A percentile compares a stretch with the other conserved stretches of the same genome.
Evolutionary conservation across 2,329 filamentous ascomycete species (phyloP).

Genomic region (Boeremia exigua): DNA sequence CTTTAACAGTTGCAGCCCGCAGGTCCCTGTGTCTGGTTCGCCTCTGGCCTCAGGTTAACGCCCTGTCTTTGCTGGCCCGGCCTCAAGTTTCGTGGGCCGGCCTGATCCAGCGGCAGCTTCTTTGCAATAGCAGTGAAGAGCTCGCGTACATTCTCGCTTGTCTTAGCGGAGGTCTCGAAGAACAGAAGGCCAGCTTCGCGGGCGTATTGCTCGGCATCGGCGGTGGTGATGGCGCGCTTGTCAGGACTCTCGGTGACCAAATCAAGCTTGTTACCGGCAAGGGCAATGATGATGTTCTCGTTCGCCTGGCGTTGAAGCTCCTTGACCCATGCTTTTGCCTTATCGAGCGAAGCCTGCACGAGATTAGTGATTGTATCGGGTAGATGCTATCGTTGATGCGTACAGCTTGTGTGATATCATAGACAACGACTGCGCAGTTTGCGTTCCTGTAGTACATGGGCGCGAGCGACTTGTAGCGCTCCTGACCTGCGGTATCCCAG

Average conservation of each 20-base stretch:
- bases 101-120: constrained; percentile 96
- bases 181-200: constrained; percentile 92
- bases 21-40: constrained; percentile 63
- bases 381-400: constrained; percentile 40
- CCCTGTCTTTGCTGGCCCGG: constrained; percentile 63
- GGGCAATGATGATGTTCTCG: constrained; percentile 98
- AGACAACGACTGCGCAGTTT: constrained; percentile 98
- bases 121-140: constrained; percentile 97
- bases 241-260: constrained; percentile 92
- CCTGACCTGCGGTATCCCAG: constrained; percentile 90
- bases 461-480: constrained; percentile 97
- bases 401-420: constrained; percentile 99
- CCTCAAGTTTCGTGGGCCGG: constrained; percentile 85
- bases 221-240: constrained; percentile 88
- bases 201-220: constrained; percentile 94
- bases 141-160: constrained; percentile 92
- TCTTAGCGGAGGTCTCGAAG: constrained; percentile 99
- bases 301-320: constrained; percentile 98
- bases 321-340: constrained; percentile 99
- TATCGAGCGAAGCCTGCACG: constrained; percentile 87
- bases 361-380: constrained; percentile 30
- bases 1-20: constrained; percentile 69
- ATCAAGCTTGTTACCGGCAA: constrained; percentile 94
- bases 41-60: constrained; percentile 70
- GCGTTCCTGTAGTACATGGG: constrained; percentile 99